Conservation (phyloP, 805 yeast species). For the Kluyveromyces siamensis region DNA sequence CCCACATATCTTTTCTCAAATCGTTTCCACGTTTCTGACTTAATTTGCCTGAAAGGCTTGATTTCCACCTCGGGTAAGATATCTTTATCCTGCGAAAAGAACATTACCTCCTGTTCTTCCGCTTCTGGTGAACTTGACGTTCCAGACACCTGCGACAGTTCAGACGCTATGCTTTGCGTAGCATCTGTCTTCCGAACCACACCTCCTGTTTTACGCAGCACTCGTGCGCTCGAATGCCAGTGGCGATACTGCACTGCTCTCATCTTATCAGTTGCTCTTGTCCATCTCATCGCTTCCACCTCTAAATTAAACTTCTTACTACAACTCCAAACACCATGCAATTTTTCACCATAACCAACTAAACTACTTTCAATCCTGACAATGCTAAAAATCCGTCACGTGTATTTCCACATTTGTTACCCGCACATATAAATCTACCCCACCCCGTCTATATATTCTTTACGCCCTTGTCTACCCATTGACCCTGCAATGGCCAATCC, state of each 20-base stretch:
- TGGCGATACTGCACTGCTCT: background rate
- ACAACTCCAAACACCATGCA: background rate
- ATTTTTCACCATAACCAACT: background rate
- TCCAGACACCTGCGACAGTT: background rate
- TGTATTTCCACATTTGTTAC: no score
- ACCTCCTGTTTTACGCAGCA: background rate
- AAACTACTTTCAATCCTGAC: background rate
- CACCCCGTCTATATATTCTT: no score
- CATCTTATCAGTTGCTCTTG: background rate
- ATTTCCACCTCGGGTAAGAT: constrained; percentile 23
- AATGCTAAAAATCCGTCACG: no score
- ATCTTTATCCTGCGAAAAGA: constrained; percentile 17
- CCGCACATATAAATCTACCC: background rate
- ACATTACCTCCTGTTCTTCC: constrained; percentile 3
- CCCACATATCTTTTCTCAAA: constrained; percentile 13
- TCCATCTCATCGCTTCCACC: no score
- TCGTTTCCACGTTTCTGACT: constrained; percentile 11
- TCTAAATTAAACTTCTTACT: background rate
- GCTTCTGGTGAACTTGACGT: background rate
- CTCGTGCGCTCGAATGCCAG: background rate
- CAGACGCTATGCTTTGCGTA: background rate
- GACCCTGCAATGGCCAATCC: no score
- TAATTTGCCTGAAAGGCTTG: constrained; percentile 15
- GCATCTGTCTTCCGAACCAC: background rate
- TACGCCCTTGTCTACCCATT: no score